Conservation (phyloP, 495 filamentous ascomycete species). For the Aspergillus nidulans region DNA sequence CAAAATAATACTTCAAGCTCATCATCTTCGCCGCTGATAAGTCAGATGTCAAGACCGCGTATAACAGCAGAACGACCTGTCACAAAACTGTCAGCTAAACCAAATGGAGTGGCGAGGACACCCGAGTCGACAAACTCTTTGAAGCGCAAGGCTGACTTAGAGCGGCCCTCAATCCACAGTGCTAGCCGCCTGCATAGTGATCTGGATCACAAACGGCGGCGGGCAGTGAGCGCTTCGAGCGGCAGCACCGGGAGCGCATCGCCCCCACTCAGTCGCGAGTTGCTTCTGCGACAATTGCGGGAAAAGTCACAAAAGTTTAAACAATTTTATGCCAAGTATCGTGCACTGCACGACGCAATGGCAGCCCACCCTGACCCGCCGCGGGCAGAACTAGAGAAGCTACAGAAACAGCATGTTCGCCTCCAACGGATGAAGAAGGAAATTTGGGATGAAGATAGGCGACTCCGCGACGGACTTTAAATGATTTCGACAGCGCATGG, state of each 20-base stretch:
- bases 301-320: slow-evolving; percentile 60
- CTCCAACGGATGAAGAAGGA: slow-evolving; percentile 62
- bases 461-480: slow-evolving; percentile 24
- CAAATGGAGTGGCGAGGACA: slow-evolving; percentile 28
- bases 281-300: slow-evolving; percentile 38
- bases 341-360: slow-evolving; percentile 56
- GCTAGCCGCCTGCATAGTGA: slow-evolving; percentile 29
- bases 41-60: slow-evolving; percentile 34
- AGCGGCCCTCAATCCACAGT: slow-evolving; percentile 24
- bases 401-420: slow-evolving; percentile 58
- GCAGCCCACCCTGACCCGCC: slow-evolving; percentile 47
- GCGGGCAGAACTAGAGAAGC: slow-evolving; percentile 49
- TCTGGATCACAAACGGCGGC: slow-evolving; percentile 42
- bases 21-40: slow-evolving; percentile 42
- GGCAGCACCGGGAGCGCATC: slow-evolving; percentile 48
- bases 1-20: slow-evolving; percentile 42
- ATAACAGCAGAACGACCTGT: slow-evolving; percentile 6
- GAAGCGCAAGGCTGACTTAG: slow-evolving; percentile 46
- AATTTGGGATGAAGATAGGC: slow-evolving; percentile 51
- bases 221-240: slow-evolving; percentile 41
- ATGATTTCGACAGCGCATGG: slow-evolving; percentile 6
- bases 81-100: slow-evolving; percentile 19
- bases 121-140: slow-evolving; percentile 29
- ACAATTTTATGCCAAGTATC: slow-evolving; percentile 58
- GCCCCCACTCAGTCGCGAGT: slow-evolving; percentile 40